These are phyloP conservation scores for Dothiorella sarmentorum DNA, from an alignment of 2,329 filamentous ascomycete species.

Conservation along the genomic window DNA sequence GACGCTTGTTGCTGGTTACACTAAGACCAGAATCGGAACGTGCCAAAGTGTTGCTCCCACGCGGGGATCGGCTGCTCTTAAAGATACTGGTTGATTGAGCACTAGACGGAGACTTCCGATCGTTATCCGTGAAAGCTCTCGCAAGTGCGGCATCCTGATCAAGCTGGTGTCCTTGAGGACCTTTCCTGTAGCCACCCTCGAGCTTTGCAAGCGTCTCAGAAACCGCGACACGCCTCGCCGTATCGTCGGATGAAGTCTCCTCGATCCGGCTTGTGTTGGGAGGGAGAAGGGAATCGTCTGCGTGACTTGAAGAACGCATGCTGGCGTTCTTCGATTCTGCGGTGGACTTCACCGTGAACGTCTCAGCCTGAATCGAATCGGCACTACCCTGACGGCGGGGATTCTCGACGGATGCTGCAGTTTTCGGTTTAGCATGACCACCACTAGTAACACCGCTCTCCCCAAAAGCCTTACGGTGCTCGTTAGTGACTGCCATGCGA, in stretches of 20 bases:
- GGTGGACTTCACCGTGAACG: not conserved
- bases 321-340: not conserved
- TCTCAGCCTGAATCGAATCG: conserved; percentile 3
- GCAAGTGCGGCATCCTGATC: not conserved
- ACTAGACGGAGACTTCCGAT: not conserved
- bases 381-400: not conserved
- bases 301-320: not conserved
- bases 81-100: not conserved
- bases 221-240: not conserved
- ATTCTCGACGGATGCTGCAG: not conserved
- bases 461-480: conserved; percentile 6
- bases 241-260: not conserved
- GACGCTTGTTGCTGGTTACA: not conserved
- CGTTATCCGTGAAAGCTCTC: not conserved
- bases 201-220: not conserved
- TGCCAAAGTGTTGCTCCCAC: not conserved
- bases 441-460: not conserved
- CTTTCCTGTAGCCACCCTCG: not conserved
- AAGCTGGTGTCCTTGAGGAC: not conserved
- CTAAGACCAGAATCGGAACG: not conserved
- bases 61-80: not conserved
- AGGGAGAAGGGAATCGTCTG: not conserved
- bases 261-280: not conserved
- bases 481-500: conserved; percentile 8
- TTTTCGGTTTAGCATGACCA: not conserved